These are phyloP conservation scores for Mycena galopus DNA, from an alignment of 768 basidiomycete species.

Conservation along the genomic window DNA sequence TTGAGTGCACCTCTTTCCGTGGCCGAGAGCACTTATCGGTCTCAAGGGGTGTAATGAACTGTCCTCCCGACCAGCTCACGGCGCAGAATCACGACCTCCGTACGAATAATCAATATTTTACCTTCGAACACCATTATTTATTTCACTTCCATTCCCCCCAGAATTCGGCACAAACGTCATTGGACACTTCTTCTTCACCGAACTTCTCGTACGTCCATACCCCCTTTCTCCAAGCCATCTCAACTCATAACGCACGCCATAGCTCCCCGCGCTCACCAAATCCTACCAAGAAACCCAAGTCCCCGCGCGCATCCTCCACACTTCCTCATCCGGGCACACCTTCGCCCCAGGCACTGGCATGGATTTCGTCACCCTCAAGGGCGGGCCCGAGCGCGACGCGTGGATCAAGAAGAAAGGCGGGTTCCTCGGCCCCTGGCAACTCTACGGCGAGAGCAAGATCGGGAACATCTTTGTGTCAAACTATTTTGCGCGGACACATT, in stretches of 20 bases:
- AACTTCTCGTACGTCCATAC: background rate
- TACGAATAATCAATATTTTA: background rate
- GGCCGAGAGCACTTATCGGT: no score
- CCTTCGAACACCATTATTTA: background rate
- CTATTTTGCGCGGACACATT: background rate
- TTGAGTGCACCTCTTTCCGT: no score
- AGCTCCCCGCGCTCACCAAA: constrained; percentile 4
- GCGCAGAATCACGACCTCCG: background rate
- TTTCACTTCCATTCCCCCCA: background rate
- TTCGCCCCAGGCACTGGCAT: background rate
- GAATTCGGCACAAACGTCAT: background rate
- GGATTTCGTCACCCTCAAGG: background rate
- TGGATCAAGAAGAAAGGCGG: background rate
- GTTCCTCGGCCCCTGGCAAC: background rate
- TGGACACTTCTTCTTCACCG: constrained; percentile 4
- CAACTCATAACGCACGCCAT: background rate
- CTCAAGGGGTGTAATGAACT: background rate
- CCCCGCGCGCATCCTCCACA: background rate
- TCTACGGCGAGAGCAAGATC: background rate
- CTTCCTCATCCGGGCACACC: background rate
- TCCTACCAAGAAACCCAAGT: background rate
- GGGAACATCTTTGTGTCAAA: background rate
- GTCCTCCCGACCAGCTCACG: background rate
- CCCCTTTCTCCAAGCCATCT: no score
- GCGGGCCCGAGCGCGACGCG: background rate